Evolutionary conservation across 1,139 yeast species (phyloP).

Genomic region (Geotrichum carabidarum): DNA sequence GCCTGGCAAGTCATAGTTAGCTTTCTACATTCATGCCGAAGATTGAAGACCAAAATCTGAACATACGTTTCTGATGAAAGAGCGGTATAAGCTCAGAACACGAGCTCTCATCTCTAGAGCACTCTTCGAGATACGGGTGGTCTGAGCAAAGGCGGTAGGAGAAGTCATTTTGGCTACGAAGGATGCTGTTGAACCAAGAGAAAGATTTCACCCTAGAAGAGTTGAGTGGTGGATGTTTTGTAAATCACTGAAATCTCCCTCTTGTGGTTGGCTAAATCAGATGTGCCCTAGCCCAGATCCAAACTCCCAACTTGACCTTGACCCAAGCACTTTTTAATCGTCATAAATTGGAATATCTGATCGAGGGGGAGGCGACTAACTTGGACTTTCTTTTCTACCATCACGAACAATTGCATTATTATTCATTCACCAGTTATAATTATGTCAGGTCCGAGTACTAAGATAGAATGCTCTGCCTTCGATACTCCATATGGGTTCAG

Average conservation of each 20-base stretch:
- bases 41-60: not conserved
- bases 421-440: no score
- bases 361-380: no score
- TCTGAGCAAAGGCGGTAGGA: constrained; percentile 80
- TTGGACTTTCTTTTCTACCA: not conserved
- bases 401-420: not conserved
- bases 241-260: not conserved
- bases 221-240: not conserved
- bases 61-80: constrained; percentile 53
- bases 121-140: constrained; percentile 64
- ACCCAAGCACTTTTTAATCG: no score
- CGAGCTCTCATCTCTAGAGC: constrained; percentile 59
- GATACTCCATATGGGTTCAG: constrained; percentile 30
- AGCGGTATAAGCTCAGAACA: constrained; percentile 67
- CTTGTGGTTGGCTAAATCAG: not conserved
- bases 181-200: no score
- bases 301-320: not conserved
- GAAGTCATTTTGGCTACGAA: constrained; percentile 45
- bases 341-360: no score
- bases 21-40: not conserved
- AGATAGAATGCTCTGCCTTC: constrained; percentile 11
- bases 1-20: constrained; percentile 32
- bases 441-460: not conserved
- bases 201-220: no score
- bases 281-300: not conserved